phyloP scores from a whole-genome alignment of 257 asterid genomes.

The Solanum sejunctum region DNA sequence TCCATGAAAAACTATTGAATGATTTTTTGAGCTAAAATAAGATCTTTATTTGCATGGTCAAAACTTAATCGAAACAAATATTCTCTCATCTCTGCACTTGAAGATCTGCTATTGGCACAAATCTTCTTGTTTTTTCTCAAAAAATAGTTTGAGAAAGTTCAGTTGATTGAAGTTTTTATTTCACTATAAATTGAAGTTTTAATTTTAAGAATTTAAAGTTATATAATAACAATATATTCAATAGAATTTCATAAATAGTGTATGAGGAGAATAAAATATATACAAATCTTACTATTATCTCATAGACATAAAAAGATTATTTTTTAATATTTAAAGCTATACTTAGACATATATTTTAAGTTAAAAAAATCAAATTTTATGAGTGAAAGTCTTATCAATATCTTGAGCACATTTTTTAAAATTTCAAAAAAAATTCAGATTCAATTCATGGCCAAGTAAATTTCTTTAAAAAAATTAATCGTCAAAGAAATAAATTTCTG shows the following conservation, averaged over 20 bases:
- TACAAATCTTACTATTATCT: no score
- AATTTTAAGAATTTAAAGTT: no score
- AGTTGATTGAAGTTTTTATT: neutral
- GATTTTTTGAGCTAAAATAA: neutral
- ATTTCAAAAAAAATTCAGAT: no score
- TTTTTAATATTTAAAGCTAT: neutral
- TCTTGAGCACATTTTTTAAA: no score
- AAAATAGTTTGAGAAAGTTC: neutral
- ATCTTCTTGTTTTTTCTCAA: neutral
- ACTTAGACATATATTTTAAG: neutral
- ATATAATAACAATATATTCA: no score
- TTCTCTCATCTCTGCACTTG: neutral
- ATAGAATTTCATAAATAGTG: no score
- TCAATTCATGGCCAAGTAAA: no score
- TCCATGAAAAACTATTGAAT: neutral
- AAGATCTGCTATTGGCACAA: neutral
- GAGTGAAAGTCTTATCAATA: neutral
- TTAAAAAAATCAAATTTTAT: neutral
- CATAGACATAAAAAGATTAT: no score
- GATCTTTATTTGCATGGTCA: neutral
- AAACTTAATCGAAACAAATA: neutral
- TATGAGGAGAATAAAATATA: no score
- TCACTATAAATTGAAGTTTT: neutral
- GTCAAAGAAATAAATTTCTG: neutral
- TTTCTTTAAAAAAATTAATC: no score